Evolutionary conservation across 805 yeast species (phyloP), one percentile per base, ranked within the genome.

Genomic region (Isabelozyma pseudorhagii): DNA sequence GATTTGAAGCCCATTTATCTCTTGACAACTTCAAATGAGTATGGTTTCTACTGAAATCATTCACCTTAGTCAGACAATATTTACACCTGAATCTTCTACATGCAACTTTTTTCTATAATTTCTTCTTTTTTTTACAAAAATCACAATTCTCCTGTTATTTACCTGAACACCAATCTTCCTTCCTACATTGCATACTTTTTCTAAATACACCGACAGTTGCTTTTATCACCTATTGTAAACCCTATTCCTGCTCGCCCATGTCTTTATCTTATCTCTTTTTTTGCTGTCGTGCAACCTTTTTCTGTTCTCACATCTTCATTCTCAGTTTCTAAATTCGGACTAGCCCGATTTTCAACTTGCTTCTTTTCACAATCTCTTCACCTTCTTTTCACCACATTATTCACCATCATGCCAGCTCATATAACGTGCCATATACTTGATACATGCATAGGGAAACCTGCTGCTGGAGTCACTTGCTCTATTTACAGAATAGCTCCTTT

Each of bases 391-490:
- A n/a, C 44, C 42, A 43, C 27, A 25, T 14, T 15, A 36, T 38
- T 38, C 44, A 21, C 18, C 40, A 18, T 36, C 21, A 56, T 66
- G 68, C 58, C 69, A 15, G 69, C 66, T 31, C 93, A 93, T 42
- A 81, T 91, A 39, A 91, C 97, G 3, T 92, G 97, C 70, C 98
- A 92, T 65, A 81, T 92, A 8, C 74, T 92, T 18, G 97, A 92
- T 61, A 91, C 97, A 6, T 84, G 87, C 8, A 68, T 75, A 7
- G 98, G 98, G 0, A 78, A 74, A 51, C 98, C 98, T 0, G 97
- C 97, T 1, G 63, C 69, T 0, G 77, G 75, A n/a, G 92, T 92
- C n/a, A 69, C 75, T 3, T 89, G 94, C 61, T 83, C 83, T 28
- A 69, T 87, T 38, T 81, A 72, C 60, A 67, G 66, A 47, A 49